Evolutionary conservation across 1,284 basidiomycete genomes (phyloP).

Genomic region (Leccinum proliferum): DNA sequence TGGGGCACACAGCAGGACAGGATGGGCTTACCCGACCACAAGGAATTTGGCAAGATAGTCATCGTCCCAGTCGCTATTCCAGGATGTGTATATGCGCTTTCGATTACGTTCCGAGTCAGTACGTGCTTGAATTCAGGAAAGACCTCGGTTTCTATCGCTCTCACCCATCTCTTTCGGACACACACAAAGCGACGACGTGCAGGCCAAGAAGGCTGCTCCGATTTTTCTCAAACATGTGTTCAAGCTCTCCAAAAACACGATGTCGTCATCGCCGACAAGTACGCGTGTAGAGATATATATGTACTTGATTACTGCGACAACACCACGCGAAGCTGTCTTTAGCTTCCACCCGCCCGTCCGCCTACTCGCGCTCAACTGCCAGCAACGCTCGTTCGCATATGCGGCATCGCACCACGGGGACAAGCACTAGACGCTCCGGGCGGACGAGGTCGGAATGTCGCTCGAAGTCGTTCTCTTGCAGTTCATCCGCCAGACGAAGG

Average conservation of each 20-base stretch:
- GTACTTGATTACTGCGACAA: too few relatives aligned
- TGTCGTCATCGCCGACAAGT: slow-evolving; percentile 93
- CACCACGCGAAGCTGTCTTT: too few relatives aligned
- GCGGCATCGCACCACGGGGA: too few relatives aligned
- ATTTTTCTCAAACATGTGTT: slow-evolving; percentile 76
- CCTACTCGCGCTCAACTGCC: too few relatives aligned
- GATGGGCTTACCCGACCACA: slow-evolving; percentile 26
- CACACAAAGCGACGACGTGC: slow-evolving; percentile 90
- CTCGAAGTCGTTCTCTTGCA: too few relatives aligned
- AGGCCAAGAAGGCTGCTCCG: slow-evolving; percentile 72
- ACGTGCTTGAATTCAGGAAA: slow-evolving; percentile 54
- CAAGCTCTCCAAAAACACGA: slow-evolving; percentile 55
- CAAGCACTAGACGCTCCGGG: too few relatives aligned
- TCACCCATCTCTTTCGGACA: slow-evolving; percentile 82
- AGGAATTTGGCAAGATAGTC: slow-evolving; percentile 54
- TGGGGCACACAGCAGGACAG: slow-evolving; percentile 45
- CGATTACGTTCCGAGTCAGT: background rate
- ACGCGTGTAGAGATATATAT: slow-evolving; percentile 18
- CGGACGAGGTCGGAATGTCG: too few relatives aligned
- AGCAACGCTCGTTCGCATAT: too few relatives aligned
- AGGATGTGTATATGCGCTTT: slow-evolving; percentile 53
- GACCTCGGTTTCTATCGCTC: slow-evolving; percentile 80
- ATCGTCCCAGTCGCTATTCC: slow-evolving; percentile 34
- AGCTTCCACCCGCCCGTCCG: too few relatives aligned
- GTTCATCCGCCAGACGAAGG: too few relatives aligned